Percentiles rank a stretch among this genome's conserved stretches.
These are phyloP conservation scores for Durotheca rogersii DNA, from an alignment of 495 filamentous ascomycete genomes.

Conservation along the genomic window DNA sequence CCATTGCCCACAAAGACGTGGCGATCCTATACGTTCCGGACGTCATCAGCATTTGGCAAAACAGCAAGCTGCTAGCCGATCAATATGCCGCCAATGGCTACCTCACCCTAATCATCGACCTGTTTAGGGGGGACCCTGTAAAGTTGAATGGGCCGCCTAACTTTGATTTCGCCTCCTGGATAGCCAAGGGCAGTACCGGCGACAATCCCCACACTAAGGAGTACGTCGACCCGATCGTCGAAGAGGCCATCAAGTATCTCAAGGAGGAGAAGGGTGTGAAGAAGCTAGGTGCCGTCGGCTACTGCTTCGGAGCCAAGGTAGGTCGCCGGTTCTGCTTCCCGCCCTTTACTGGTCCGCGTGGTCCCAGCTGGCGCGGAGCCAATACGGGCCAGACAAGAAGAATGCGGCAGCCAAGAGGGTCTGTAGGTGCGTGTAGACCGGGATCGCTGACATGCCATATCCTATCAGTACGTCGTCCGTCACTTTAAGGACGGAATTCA, in stretches of 20 bases:
- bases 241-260: conserved; percentile 47
- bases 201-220: conserved; percentile 59
- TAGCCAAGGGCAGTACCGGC: conserved; percentile 46
- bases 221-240: conserved; percentile 56
- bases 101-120: conserved; percentile 71
- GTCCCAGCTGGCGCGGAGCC: background rate
- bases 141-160: conserved; percentile 54
- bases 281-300: conserved; percentile 71
- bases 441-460: conserved; percentile 4
- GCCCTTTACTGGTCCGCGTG: conserved; percentile 2
- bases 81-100: conserved; percentile 82
- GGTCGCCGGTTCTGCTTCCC: conserved; percentile 8
- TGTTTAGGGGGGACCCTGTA: conserved; percentile 72
- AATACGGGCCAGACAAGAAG: background rate
- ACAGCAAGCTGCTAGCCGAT: conserved; percentile 78
- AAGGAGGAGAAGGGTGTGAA: conserved; percentile 55
- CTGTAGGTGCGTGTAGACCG: too few species aligned
- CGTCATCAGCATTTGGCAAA: conserved; percentile 71
- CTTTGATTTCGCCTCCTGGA: conserved; percentile 64
- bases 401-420: background rate
- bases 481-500: conserved; percentile 52
- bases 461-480: conserved; percentile 45
- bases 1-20: conserved; percentile 47
- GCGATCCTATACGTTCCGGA: conserved; percentile 63
- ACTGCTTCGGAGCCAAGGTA: conserved; percentile 75